Evolutionary conservation across 306 rosid genomes (phyloP).

Genomic region (Clitoria ternatea): DNA sequence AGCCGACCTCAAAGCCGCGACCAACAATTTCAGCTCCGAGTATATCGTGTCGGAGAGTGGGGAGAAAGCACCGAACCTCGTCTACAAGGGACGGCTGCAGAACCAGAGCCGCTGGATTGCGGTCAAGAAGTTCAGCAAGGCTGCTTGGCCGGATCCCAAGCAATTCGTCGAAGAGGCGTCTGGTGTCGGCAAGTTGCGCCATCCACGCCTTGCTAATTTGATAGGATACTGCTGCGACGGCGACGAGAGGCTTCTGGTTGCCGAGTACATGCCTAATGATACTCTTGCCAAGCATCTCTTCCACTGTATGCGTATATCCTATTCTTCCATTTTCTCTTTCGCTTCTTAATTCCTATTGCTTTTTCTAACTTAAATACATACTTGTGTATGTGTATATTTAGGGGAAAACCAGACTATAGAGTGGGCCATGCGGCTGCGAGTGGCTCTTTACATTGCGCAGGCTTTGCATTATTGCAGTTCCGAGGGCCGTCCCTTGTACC

Average conservation of each 20-base stretch:
- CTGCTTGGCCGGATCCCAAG: constrained; percentile 96
- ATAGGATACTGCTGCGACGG: constrained; percentile 96
- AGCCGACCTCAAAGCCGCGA: constrained; percentile 73
- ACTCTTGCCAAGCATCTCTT: constrained; percentile 97
- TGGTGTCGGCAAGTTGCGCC: constrained; percentile 79
- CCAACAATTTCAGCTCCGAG: constrained; percentile 77
- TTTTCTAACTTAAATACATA: not conserved
- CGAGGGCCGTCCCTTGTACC: constrained; percentile 80
- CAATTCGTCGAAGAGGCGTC: constrained; percentile 95
- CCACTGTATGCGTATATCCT: constrained; percentile 57
- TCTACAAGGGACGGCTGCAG: constrained; percentile 76
- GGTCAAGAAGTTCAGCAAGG: constrained; percentile 85
- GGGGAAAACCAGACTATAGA: constrained; percentile 98
- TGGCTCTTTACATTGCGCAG: constrained; percentile 76
- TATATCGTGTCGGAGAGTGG: constrained; percentile 90
- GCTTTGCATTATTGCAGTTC: constrained; percentile 87
- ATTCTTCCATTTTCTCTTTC: not conserved
- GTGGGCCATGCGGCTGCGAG: constrained; percentile 98
- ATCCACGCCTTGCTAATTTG: constrained; percentile 78
- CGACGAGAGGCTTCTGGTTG: constrained; percentile 94
- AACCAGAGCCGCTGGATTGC: constrained; percentile 77
- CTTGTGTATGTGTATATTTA: not conserved
- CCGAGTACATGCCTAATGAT: constrained; percentile 96
- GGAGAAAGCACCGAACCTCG: constrained; percentile 82
- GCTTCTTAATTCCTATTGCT: not conserved